Evolutionary conservation across 805 yeast species (phyloP).

Genomic region (Myxozyma geophila): DNA sequence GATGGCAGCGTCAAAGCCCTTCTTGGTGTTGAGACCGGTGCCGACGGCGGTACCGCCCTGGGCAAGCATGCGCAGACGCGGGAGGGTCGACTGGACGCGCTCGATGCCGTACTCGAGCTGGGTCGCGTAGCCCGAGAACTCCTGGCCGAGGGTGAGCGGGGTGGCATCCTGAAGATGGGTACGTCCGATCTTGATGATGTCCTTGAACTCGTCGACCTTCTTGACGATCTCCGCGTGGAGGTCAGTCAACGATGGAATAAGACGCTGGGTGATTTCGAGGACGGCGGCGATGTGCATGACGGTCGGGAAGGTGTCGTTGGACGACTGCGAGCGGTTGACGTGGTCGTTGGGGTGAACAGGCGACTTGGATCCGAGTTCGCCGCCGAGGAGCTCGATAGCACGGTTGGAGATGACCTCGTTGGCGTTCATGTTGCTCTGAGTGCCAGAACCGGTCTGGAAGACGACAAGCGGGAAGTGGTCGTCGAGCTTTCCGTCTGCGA

Average conservation of each 20-base stretch:
- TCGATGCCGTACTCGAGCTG: slow-evolving; percentile 89
- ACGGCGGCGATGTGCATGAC: slow-evolving; percentile 99
- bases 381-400: slow-evolving; percentile 95
- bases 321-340: slow-evolving; percentile 97
- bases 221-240: slow-evolving; percentile 77
- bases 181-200: slow-evolving; percentile 97
- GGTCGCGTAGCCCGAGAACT: slow-evolving; percentile 94
- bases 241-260: slow-evolving; percentile 78
- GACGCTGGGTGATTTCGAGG: slow-evolving; percentile 72
- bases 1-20: slow-evolving; percentile 84
- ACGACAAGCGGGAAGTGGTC: slow-evolving; percentile 98
- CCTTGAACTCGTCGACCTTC: slow-evolving; percentile 81
- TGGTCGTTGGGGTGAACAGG: slow-evolving; percentile 99
- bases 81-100: slow-evolving; percentile 78
- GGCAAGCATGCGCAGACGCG: slow-evolving; percentile 79
- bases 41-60: slow-evolving; percentile 99
- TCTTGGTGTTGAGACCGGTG: slow-evolving; percentile 93
- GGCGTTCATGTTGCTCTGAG: slow-evolving; percentile 98
- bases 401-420: slow-evolving; percentile 98
- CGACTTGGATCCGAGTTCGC: slow-evolving; percentile 84
- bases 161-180: slow-evolving; percentile 99
- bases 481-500: slow-evolving; percentile 83
- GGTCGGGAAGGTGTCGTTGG: slow-evolving; percentile 98
- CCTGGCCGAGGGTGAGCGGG: slow-evolving; percentile 97
- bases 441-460: slow-evolving; percentile 98